phyloP scores from a whole-genome alignment of 139 green algal genomes.

The Auxenochlorella pyrenoidosa region DNA sequence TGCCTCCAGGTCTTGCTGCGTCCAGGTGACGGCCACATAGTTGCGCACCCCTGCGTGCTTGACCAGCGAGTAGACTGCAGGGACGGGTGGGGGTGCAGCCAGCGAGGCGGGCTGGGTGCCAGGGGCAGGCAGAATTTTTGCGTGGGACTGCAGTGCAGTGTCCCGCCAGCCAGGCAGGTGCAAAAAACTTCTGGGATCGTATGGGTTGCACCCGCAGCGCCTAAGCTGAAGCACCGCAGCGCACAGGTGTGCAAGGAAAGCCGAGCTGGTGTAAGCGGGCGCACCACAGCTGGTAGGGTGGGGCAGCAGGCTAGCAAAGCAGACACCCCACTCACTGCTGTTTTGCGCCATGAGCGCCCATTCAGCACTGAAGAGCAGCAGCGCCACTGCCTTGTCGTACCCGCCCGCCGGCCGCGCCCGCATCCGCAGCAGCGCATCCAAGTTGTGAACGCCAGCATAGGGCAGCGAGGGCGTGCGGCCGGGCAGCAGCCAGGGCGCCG shows the following conservation, averaged over 20 bases:
- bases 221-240: too few species aligned
- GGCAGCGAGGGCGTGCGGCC: background rate
- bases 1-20: background rate
- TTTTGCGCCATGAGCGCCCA: constrained; percentile 7
- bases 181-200: too few species aligned
- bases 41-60: background rate
- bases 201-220: too few species aligned
- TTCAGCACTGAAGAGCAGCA: background rate
- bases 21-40: constrained; percentile 1
- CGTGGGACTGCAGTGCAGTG: background rate
- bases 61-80: constrained; percentile 22
- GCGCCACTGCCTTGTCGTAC: too few species aligned
- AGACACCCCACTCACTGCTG: constrained; percentile 10
- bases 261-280: too few species aligned
- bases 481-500: constrained; percentile 24
- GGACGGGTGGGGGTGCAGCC: constrained; percentile 17
- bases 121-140: background rate
- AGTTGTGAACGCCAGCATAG: background rate
- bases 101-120: background rate
- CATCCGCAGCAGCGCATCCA: background rate
- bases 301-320: too few species aligned
- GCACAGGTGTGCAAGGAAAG: too few species aligned
- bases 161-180: too few species aligned
- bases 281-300: too few species aligned
- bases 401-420: background rate